Base-by-base conservation (phyloP, 257 asterid species). In the Solanum piurae region DNA sequence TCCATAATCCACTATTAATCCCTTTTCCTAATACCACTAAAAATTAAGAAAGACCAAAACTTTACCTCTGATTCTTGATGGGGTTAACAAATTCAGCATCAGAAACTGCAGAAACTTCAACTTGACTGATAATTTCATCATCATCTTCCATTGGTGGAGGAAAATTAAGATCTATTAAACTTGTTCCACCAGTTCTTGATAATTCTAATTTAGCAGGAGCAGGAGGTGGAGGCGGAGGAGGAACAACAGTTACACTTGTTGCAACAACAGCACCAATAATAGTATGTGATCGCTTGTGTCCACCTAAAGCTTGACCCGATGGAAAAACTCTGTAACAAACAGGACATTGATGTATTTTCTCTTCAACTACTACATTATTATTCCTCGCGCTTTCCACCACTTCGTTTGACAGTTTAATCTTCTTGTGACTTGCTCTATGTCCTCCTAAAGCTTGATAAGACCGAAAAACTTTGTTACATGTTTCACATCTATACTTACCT, bases 371-470 rank as follows among this genome's bases (percentile, higher is more conserved):
- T 44, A 18, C 88, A n/a, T 14, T 33, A 71, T 29, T 68, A 66
- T 66, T 27, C 20, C 4, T 69, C 2, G 18, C 71, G 21, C 49
- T 69, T 38, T 88, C 89, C 38, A 34, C 71, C 38, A 12, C 36
- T 10, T 34, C 37, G 42, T 40, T 44, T 9, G 66, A 25, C 21
- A n/a, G 38, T 58, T 66, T 86, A 6, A 89, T 79, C 91, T 95
- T 95, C 91, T 92, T 95, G 94, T 96, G 99, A 91, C 98, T 96
- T 21, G 99, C 97, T 89, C 98, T 90, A 88, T 96, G 99, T 9
- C 99, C 99, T 21, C 99, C 99, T 11, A 96, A 92, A 6, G 99
- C 99, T 83, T 96, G 99, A 88, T 96, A 96, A 9, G 99, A 96
- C 86, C 91, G 90, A 25, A 96, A 96, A 13, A 90, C 74, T 89